phyloP scores from a whole-genome alignment of 1,139 yeast genomes.

The Pichia sp. region DNA sequence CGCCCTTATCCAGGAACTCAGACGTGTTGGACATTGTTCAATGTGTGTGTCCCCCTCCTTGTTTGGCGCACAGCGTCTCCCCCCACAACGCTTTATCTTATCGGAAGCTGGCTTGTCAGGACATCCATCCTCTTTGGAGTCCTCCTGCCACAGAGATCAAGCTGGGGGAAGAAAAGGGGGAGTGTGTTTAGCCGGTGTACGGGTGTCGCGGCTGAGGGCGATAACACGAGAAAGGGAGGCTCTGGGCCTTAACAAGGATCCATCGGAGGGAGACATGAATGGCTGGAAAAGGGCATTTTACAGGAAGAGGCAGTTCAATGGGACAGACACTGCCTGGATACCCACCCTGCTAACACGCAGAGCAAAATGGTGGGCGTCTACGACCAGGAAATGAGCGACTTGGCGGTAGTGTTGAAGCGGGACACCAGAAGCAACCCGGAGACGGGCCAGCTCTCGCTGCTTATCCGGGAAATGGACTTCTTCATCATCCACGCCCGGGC shows the following conservation, averaged over 20 bases:
- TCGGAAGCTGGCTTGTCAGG: not conserved
- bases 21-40: slow-evolving; percentile 42
- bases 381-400: not conserved
- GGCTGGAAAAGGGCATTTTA: not conserved
- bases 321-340: too few species aligned
- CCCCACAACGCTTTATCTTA: not conserved
- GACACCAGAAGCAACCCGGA: not conserved
- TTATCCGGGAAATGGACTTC: not conserved
- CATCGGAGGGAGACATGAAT: too few species aligned
- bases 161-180: not conserved
- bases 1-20: slow-evolving; percentile 89
- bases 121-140: too few species aligned
- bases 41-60: not conserved
- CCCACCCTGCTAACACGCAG: not conserved
- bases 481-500: not conserved
- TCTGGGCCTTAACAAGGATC: not conserved
- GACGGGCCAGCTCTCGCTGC: not conserved
- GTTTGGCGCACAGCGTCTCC: not conserved
- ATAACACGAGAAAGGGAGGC: not conserved
- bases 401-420: not conserved
- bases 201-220: not conserved
- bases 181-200: not conserved
- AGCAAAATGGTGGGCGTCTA: not conserved
- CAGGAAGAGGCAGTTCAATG: not conserved
- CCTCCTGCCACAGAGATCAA: too few species aligned